phyloP scores from a whole-genome alignment of 2,329 filamentous ascomycete species.

The Colletotrichum echinochloae region DNA sequence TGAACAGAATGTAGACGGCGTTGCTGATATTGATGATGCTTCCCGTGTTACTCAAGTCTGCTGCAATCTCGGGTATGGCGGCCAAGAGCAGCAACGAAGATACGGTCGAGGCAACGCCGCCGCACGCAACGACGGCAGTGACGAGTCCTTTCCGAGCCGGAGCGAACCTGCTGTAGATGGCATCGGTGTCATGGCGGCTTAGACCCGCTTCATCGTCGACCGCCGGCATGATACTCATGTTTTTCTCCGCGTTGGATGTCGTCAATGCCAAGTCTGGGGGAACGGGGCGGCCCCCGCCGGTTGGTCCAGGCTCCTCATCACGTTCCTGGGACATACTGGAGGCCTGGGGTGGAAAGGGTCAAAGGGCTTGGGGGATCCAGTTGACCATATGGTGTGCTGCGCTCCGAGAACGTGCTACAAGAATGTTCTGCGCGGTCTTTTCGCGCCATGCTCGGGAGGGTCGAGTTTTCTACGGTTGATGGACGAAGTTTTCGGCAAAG shows the following conservation, averaged over 20 bases:
- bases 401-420: neutral
- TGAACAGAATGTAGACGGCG: conserved; percentile 78
- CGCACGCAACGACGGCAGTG: conserved; percentile 29
- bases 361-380: neutral
- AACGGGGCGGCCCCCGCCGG: neutral
- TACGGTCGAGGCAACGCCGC: conserved; percentile 28
- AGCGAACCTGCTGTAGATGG: conserved; percentile 21
- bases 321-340: conserved; percentile 22
- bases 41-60: conserved; percentile 72
- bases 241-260: conserved; percentile 36
- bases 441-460: neutral
- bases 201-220: conserved; percentile 9
- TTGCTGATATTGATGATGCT: conserved; percentile 77
- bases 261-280: conserved; percentile 13
- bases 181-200: conserved; percentile 37
- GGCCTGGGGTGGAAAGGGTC: neutral
- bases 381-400: neutral
- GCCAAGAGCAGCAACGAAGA: conserved; percentile 66
- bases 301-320: conserved; percentile 7
- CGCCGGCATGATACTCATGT: conserved; percentile 12
- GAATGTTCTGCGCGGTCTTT: no score
- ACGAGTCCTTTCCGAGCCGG: conserved; percentile 29
- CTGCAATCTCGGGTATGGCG: conserved; percentile 79
- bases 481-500: neutral
- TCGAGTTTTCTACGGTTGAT: neutral